A percentile compares a stretch with the other conserved stretches of the same genome.
These are phyloP conservation scores for Phytophthora rubi DNA, from an alignment of 352 stramenopile genomes.

Conservation along the genomic window DNA sequence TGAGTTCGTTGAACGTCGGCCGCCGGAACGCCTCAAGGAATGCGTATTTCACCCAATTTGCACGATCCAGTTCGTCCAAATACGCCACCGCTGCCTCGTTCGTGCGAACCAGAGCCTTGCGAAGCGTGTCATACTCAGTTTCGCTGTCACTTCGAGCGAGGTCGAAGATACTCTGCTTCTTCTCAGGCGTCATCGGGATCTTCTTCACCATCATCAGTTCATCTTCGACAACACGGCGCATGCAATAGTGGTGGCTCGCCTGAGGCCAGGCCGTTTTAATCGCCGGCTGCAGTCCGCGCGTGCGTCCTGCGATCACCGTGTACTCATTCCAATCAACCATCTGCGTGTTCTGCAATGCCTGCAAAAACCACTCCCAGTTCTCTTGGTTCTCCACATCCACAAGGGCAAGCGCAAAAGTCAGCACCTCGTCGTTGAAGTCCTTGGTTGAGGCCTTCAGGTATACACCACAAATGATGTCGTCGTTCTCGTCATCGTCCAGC, in stretches of 20 bases:
- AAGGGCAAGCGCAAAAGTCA: conserved; percentile 73
- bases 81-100: conserved; percentile 60
- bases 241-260: conserved; percentile 72
- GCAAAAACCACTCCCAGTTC: conserved; percentile 84
- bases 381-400: conserved; percentile 68
- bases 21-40: conserved; percentile 71
- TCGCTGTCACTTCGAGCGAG: conserved; percentile 75
- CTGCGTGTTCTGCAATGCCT: conserved; percentile 49
- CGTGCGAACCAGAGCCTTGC: conserved; percentile 53
- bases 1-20: conserved; percentile 78
- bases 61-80: conserved; percentile 61
- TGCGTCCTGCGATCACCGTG: conserved; percentile 69
- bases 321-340: conserved; percentile 64
- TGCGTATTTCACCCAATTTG: conserved; percentile 81
- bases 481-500: conserved; percentile 60
- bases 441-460: conserved; percentile 78
- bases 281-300: conserved; percentile 56
- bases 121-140: conserved; percentile 70
- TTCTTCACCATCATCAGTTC: conserved; percentile 67
- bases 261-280: conserved; percentile 61
- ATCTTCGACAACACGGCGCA: conserved; percentile 77
- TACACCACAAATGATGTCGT: conserved; percentile 75
- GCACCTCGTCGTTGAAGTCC: conserved; percentile 74
- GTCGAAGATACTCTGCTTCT: conserved; percentile 75
- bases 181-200: conserved; percentile 64